Conservation (phyloP, 352 stramenopile species). For the Globisporangium orthogonon region DNA sequence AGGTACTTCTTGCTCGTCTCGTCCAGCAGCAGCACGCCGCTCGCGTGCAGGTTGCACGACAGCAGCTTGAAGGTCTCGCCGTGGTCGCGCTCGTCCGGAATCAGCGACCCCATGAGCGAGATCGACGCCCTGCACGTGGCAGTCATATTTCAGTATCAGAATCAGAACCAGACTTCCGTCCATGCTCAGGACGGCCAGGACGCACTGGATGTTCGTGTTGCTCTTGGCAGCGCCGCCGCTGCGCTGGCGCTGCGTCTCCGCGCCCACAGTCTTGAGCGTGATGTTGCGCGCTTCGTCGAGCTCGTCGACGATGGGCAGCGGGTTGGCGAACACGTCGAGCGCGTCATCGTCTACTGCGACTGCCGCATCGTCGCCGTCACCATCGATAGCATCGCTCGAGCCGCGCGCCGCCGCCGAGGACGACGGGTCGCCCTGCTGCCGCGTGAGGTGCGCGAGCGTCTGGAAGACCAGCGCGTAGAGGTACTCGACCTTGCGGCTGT, state of each 20-base stretch:
- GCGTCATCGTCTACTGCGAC: conserved; percentile 14
- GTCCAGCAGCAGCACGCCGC: conserved; percentile 69
- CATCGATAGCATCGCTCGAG: neutral
- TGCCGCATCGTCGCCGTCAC: conserved; percentile 15
- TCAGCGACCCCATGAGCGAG: conserved; percentile 72
- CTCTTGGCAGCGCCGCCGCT: conserved; percentile 20
- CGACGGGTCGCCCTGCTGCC: conserved; percentile 34
- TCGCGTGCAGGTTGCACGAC: conserved; percentile 69
- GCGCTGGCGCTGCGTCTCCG: conserved; percentile 13
- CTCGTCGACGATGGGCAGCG: conserved; percentile 56
- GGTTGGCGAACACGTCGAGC: conserved; percentile 41
- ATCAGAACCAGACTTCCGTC: no score
- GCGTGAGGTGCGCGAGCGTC: conserved; percentile 76
- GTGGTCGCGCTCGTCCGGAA: conserved; percentile 69
- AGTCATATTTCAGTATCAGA: neutral
- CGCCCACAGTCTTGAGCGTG: conserved; percentile 27
- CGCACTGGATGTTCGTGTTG: conserved; percentile 67
- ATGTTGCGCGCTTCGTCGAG: conserved; percentile 61
- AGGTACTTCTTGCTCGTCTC: conserved; percentile 76
- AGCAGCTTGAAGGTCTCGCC: conserved; percentile 83
- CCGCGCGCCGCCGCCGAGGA: neutral
- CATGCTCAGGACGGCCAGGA: neutral
- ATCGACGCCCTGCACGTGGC: conserved; percentile 42
- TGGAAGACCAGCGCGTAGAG: conserved; percentile 91
- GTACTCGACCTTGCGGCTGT: conserved; percentile 95